Evolutionary conservation across 768 basidiomycete species (phyloP), one percentile per base, ranked within the genome.

Genomic region (Tricholoma bakamatsutake): DNA sequence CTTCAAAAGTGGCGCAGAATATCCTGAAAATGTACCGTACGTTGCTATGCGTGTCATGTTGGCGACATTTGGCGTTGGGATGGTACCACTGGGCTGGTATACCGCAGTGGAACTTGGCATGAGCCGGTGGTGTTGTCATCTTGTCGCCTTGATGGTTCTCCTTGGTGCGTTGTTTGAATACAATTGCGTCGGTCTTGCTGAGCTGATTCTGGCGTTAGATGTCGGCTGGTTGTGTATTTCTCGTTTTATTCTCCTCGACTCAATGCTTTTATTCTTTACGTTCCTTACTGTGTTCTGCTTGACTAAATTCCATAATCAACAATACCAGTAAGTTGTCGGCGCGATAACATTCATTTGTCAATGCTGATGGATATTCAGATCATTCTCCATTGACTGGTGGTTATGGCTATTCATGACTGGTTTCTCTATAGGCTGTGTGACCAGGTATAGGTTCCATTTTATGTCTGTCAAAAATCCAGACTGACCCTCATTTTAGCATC

Each of bases 191-290:
- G 9, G 37, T 43, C 42, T 34, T 54, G 6, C 39, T 34, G 11
- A 18, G 13, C 43, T 48, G 18, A 53, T 35, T 7, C 18, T 46
- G 40, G 18, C 21, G 17, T 18, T 59, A 97, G 97, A 99, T 72
- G 84, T 98, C 58, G 95, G 90, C 58, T 99, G 95, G 97, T 71
- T 98, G 45, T 89, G 87, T 63, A 99, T 98, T 67, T 96, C 94
- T 28, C 85, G 96, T 24, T 99, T 99, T 69, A 94, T 98, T 71
- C 85, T 99, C 35, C 78, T 99, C 64, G 97, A 99, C 69, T 94
- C 97, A 18, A 97, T 99, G 93, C 76, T 99, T n/a, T 76, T 99
- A 33, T 97, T 96, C 80, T 98, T 99, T 77, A 98, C 97, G 39
- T 93, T 98, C 79, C 86, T 91, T 66, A 95, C 95, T 42, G 90